Conservation (phyloP, 768 basidiomycete genomes). For the Xerocomellus amylosporus region DNA sequence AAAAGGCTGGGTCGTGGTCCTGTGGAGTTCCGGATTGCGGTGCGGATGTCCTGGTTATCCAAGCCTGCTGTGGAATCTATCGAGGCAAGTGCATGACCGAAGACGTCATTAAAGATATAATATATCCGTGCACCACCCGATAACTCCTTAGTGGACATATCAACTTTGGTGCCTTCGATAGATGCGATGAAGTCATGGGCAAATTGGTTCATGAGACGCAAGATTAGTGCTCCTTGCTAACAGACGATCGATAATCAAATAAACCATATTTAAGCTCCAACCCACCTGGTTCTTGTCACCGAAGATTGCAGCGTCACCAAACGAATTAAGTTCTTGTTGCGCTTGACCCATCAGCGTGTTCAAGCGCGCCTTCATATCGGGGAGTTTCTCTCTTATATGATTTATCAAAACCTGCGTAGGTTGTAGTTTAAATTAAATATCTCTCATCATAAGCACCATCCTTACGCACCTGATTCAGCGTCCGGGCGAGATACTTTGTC, state of each 20-base stretch:
- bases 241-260: conserved; percentile 14
- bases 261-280: not conserved
- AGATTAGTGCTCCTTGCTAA: conserved; percentile 82
- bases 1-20: conserved; percentile 95
- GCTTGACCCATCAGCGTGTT: conserved; percentile 99
- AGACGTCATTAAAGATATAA: conserved; percentile 99
- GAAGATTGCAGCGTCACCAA: conserved; percentile 89
- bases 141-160: conserved; percentile 97
- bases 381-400: conserved; percentile 97
- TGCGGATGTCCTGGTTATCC: conserved; percentile 92
- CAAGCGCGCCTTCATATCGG: conserved; percentile 97
- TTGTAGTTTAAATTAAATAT: not conserved
- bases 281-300: conserved; percentile 84
- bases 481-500: conserved; percentile 92
- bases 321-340: conserved; percentile 95
- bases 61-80: conserved; percentile 91
- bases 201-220: conserved; percentile 98
- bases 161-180: conserved; percentile 94
- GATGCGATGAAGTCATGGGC: conserved; percentile 95
- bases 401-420: conserved; percentile 84
- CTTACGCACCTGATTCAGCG: conserved; percentile 78
- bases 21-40: conserved; percentile 97
- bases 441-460: not conserved
- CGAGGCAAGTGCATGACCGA: conserved; percentile 84
- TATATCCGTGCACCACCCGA: conserved; percentile 98